Conservation (phyloP, 2,329 filamentous ascomycete species). For the Waltergamsia citrina region DNA sequence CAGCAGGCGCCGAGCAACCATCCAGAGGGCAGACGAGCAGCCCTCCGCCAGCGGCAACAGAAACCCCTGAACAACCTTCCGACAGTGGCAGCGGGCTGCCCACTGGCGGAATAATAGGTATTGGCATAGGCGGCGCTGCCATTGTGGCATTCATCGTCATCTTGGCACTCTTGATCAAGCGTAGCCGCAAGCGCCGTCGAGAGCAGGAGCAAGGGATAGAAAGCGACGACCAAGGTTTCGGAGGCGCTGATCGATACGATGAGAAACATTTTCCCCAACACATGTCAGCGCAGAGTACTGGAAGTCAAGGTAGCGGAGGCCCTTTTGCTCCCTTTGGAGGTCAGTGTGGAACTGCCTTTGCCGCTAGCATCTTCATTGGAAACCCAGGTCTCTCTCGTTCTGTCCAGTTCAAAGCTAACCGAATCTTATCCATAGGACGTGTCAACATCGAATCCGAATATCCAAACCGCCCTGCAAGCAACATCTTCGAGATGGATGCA, state of each 20-base stretch:
- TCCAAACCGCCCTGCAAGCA: constrained; percentile 13
- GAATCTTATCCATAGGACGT: constrained; percentile 18
- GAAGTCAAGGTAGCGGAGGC: constrained; percentile 16
- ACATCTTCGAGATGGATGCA: constrained; percentile 28
- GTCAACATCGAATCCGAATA: constrained; percentile 16
- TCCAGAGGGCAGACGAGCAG: background rate
- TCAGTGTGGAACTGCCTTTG: constrained; percentile 12
- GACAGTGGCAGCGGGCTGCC: constrained; percentile 9
- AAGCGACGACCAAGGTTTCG: constrained; percentile 6
- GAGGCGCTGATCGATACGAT: constrained; percentile 5
- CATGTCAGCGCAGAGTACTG: constrained; percentile 15
- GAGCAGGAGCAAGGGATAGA: constrained; percentile 6
- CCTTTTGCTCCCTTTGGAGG: constrained; percentile 36
- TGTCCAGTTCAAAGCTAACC: too few species aligned
- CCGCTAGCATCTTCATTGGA: background rate
- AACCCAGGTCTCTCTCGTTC: too few species aligned
- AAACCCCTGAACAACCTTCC: background rate
- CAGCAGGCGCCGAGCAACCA: too few species aligned
- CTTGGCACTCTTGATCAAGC: constrained; percentile 9
- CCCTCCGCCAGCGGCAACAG: background rate
- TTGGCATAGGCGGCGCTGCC: constrained; percentile 17
- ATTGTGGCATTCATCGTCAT: constrained; percentile 15
- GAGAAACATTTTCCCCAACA: constrained; percentile 16
- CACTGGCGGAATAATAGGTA: constrained; percentile 22
- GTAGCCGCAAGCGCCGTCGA: constrained; percentile 11